Evolutionary conservation across 164 flowering plant genomes (phyloP).

Genomic region (Santalum album): DNA sequence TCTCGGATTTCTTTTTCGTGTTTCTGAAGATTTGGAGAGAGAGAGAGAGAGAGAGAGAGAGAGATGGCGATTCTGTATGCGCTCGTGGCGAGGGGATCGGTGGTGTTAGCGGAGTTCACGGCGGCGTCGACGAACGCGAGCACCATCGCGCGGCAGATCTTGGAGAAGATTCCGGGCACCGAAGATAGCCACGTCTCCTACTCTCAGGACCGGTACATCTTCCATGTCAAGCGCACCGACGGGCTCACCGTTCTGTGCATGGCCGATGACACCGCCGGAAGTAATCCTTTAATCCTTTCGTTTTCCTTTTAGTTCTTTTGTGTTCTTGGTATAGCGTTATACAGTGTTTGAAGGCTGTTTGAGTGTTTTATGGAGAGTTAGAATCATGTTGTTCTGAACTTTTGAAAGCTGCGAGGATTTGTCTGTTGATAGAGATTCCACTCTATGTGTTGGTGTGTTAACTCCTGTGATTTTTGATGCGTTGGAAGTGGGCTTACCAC

Average conservation of each 20-base stretch:
- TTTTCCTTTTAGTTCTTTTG: too few relatives aligned
- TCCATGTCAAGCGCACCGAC: slow-evolving; percentile 48
- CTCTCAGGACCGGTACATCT: slow-evolving; percentile 46
- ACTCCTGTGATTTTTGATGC: too few relatives aligned
- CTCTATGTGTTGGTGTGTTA: too few relatives aligned
- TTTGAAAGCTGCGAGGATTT: too few relatives aligned
- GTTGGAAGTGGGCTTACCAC: too few relatives aligned
- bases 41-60: not conserved
- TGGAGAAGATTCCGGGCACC: slow-evolving; percentile 36
- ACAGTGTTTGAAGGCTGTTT: too few relatives aligned
- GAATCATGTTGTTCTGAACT: too few relatives aligned
- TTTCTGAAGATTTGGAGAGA: too few relatives aligned
- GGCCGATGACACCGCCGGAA: slow-evolving; percentile 50
- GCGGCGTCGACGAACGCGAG: slow-evolving; percentile 43
- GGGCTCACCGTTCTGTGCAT: slow-evolving; percentile 53
- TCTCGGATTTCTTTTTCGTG: too few relatives aligned
- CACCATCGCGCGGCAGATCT: slow-evolving; percentile 37
- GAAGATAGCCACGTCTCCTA: slow-evolving; percentile 41
- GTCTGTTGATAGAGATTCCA: too few relatives aligned
- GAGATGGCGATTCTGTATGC: slow-evolving; percentile 45
- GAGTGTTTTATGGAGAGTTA: too few relatives aligned
- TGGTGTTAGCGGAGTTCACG: slow-evolving; percentile 43
- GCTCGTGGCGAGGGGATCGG: slow-evolving; percentile 50
- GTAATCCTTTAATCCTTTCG: slow-evolving; percentile 14
- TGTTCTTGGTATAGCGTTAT: too few relatives aligned